Base-by-base conservation (phyloP, 2,329 filamentous ascomycete genomes). In the Paecilomyces variotii region DNA sequence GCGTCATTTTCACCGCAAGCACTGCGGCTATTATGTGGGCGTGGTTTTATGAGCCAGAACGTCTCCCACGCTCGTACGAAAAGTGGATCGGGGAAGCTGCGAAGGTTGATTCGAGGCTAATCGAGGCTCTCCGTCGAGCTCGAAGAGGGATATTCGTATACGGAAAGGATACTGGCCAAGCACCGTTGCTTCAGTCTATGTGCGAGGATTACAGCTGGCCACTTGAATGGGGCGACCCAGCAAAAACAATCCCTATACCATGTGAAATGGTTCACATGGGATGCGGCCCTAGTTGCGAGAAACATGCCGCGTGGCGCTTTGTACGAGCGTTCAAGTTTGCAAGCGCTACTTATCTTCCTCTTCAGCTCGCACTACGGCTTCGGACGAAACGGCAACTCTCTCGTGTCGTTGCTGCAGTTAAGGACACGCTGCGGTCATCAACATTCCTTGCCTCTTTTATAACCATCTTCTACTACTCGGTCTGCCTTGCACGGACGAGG, bases 211-310 rank as follows among this genome's bases (percentile, higher is more conserved):
- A 88, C 72, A 76, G 76, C 30, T 84, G 85, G 78, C 90, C 90
- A 0, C 67, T 79, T n/a, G 75, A 77, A 58, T 91, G 87, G 83
- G 90, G 88, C 24, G 86, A 95, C 71, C 90, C 90, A 0, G 79
- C 81, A 19, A 78, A 80, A 58, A 83, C 86, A 0, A 74, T 87
- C 9, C 91, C 90, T 0, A 87, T 93, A 59, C 90, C 90, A 0
- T 96, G 91, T 74, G 86, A 91, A 70, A 79, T 95, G 63, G 89
- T 94, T 2, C 91, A 96, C 74, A 90, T 91, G 85, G 88, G 88
- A 57, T 81, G 80, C 61, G 88, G 89, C 2, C 80, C 84, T 1
- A 90, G 79, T 58, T 77, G 90, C 73, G 90, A 95, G 70, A 80
- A 80, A 62, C 89, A 95, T 70, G 88, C 87, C 2, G 60, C 87